Base-by-base conservation (phyloP, 1,139 yeast genomes). In the Magnusiomyces magnusii region DNA sequence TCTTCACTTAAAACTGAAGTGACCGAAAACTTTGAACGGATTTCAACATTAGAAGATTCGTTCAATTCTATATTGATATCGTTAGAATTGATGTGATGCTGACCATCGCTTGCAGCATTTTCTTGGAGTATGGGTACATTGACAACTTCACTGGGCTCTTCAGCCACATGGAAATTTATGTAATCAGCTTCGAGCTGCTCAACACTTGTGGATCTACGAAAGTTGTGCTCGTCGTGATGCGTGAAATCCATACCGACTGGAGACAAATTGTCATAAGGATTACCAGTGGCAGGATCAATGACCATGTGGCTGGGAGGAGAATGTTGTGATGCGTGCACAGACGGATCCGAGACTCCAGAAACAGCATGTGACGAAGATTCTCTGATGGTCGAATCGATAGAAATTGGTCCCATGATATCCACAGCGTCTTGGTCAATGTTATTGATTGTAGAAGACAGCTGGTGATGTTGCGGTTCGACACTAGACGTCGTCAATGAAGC, bases 171-270 rank as follows among this genome's bases (percentile, higher is more conserved):
- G 31, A 59, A 59, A 15, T 57, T 53, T 31, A 59, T 53, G 34
- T 57, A 59, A 51, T 63, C 62, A 7, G 57, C 60, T 17, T 61
- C 62, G 28, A 64, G 51, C 24, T 62, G 59, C 24, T 61, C 64
- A 36, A 62, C 63, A 36, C 63, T 59, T 2, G 65, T 67, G 1
- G 67, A 56, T 17, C 63, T 59, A 15, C 60, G 54, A 15, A 62
- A 62, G 23, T 21, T 57, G 49, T 36, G 55, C 41, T 51, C 63
- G 36, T 53, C 80, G 72, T 2, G 82, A 31, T 50, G 53, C n/a
- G 53, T 15, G 19, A 50, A 50, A 10, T 17, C 19, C 25, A 50
- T 50, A 10, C 41, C 17, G 23, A 50, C 53, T 10, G 53, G 53
- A 2, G 53, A 50, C 25, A 50, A 31, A 19, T 39, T 50, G 17